Evolutionary conservation across 768 basidiomycete genomes (phyloP).

Genomic region (Cubamyces sp.): DNA sequence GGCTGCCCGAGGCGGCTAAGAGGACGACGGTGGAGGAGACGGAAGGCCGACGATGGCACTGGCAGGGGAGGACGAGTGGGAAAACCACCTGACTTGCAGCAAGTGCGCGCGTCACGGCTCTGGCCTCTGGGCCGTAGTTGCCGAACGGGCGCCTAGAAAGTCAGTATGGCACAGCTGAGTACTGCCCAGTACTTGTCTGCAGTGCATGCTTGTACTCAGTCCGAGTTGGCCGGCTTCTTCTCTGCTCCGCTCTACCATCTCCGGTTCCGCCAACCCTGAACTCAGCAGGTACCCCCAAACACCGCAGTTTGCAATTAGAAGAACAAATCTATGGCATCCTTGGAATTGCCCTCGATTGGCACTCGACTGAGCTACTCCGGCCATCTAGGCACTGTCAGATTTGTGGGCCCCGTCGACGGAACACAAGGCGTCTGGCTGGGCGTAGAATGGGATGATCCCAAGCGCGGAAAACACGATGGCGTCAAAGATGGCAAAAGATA

Average conservation of each 20-base stretch:
- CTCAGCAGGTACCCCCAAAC: not conserved
- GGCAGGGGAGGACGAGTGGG: not conserved
- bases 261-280: not conserved
- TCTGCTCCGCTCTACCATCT: not conserved
- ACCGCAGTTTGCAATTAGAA: too few species aligned
- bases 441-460: constrained; percentile 93
- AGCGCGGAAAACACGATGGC: constrained; percentile 88
- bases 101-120: not conserved
- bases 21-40: constrained; percentile 1
- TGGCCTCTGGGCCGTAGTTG: not conserved
- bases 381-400: constrained; percentile 71
- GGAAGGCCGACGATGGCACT: constrained; percentile 6
- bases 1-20: not conserved
- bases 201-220: too few species aligned
- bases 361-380: constrained; percentile 58
- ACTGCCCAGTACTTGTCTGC: too few species aligned
- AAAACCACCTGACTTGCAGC: not conserved
- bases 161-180: too few species aligned
- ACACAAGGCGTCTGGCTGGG: constrained; percentile 85
- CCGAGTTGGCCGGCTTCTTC: not conserved
- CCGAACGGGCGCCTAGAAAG: too few species aligned
- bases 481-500: constrained; percentile 75
- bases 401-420: constrained; percentile 63
- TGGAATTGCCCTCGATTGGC: constrained; percentile 44
- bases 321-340: constrained; percentile 1